These are phyloP conservation scores for Stereum hirsutum DNA, from an alignment of 1,284 basidiomycete genomes.

Conservation along the genomic window DNA sequence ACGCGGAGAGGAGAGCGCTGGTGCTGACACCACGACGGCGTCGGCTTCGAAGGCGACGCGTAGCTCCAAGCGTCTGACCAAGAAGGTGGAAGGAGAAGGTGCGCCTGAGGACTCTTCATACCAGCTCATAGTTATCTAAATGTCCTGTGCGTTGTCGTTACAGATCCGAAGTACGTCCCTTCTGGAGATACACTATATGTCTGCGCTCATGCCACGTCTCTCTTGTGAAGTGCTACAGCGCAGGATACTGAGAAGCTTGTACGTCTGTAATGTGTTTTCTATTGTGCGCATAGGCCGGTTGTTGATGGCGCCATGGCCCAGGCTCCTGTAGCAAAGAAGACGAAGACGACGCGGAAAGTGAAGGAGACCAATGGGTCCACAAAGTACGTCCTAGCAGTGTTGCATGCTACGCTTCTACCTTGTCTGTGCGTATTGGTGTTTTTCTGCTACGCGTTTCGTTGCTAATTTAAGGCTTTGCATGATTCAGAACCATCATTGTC, in stretches of 20 bases:
- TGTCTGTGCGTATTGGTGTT: too few species aligned
- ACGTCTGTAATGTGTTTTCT: too few species aligned
- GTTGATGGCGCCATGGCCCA: too few species aligned
- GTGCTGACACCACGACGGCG: conserved; percentile 12
- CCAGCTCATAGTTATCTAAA: background rate
- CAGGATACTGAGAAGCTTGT: background rate
- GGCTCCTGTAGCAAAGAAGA: too few species aligned
- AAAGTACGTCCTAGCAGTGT: too few species aligned
- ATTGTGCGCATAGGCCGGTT: too few species aligned
- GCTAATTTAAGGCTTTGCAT: too few species aligned
- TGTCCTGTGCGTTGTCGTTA: background rate
- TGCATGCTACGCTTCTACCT: too few species aligned
- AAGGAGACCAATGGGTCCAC: too few species aligned
- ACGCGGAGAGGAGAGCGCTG: conserved; percentile 23
- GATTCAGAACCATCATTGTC: too few species aligned
- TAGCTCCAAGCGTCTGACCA: conserved; percentile 25
- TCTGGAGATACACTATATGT: background rate
- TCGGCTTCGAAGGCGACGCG: conserved; percentile 37
- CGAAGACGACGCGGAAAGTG: too few species aligned
- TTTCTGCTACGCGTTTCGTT: too few species aligned
- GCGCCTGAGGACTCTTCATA: conserved; percentile 2
- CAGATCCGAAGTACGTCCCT: background rate
- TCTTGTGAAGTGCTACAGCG: background rate
- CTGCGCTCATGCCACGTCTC: background rate
- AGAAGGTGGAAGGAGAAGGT: conserved; percentile 5